Percentiles rank a stretch among this genome's conserved stretches.
phyloP scores from a whole-genome alignment of 208 protist species.

The Trypanosoma vivax region DNA sequence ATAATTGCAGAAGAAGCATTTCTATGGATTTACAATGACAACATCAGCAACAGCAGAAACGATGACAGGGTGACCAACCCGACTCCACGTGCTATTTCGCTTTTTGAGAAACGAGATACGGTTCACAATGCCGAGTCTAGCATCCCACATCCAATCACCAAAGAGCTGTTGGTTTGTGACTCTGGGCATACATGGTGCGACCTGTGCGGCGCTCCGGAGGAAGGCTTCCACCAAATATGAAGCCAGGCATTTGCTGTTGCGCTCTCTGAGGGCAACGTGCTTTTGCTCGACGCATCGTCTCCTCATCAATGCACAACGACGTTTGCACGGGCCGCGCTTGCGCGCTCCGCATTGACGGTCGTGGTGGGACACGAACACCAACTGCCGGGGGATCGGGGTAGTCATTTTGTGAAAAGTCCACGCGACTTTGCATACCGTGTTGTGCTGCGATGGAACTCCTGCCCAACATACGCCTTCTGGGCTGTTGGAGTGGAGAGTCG shows the following conservation, averaged over 20 bases:
- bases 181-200: constrained; percentile 36
- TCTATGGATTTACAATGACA: too few relatives aligned
- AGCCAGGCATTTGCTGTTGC: constrained; percentile 24
- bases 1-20: too few relatives aligned
- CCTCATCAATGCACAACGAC: constrained; percentile 10
- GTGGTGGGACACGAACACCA: constrained; percentile 33
- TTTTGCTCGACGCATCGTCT: constrained; percentile 5
- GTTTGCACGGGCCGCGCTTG: constrained; percentile 26
- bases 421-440: constrained; percentile 30
- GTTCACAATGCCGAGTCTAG: too few relatives aligned
- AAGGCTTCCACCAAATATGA: constrained; percentile 39
- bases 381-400: constrained; percentile 65
- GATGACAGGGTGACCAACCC: too few relatives aligned
- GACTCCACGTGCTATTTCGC: too few relatives aligned
- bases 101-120: too few relatives aligned
- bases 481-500: constrained; percentile 14
- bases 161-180: constrained; percentile 46
- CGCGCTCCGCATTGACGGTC: constrained; percentile 24
- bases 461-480: not conserved
- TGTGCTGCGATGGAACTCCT: not conserved
- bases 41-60: too few relatives aligned
- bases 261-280: constrained; percentile 22
- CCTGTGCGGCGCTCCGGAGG: constrained; percentile 39
- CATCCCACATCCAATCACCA: constrained; percentile 31
- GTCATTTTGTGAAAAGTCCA: constrained; percentile 24